A percentile compares a stretch with the other conserved stretches of the same genome.
These are phyloP conservation scores for Pueraria montana DNA, from an alignment of 306 rosid species.

Conservation along the genomic window DNA sequence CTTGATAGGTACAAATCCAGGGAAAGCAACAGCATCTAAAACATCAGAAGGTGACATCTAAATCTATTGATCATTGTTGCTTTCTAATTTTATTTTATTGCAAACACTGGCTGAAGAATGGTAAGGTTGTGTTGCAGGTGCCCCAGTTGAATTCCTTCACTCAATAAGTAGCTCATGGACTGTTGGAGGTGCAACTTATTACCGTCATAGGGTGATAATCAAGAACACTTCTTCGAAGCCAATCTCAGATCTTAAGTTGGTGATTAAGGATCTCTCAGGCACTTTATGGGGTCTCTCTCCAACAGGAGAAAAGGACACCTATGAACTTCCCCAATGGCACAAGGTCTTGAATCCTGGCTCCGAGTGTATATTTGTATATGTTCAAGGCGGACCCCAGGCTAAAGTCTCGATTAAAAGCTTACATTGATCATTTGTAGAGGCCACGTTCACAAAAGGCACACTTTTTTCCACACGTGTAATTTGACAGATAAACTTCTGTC, in stretches of 20 bases:
- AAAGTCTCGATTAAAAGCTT: conserved; percentile 63
- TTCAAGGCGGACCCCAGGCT: conserved; percentile 94
- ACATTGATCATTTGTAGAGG: conserved; percentile 51
- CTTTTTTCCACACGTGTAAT: conserved; percentile 10
- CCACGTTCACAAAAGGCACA: background rate
- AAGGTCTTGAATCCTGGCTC: conserved; percentile 72
- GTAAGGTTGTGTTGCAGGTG: conserved; percentile 52
- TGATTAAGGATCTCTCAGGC: conserved; percentile 70
- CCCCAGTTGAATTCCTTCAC: conserved; percentile 70
- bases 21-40: conserved; percentile 26
- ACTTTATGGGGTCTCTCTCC: conserved; percentile 84
- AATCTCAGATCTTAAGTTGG: conserved; percentile 64
- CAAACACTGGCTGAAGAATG: conserved; percentile 18
- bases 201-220: conserved; percentile 78
- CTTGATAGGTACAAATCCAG: conserved; percentile 48
- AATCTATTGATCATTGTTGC: background rate
- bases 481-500: conserved; percentile 18
- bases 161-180: conserved; percentile 77
- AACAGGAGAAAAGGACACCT: conserved; percentile 62
- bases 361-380: conserved; percentile 68
- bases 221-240: conserved; percentile 78
- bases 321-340: conserved; percentile 77
- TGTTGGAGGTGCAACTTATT: conserved; percentile 54
- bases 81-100: background rate
- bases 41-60: conserved; percentile 38